These are phyloP conservation scores for Clavispora asparagi DNA, from an alignment of 805 yeast genomes.

Conservation along the genomic window DNA sequence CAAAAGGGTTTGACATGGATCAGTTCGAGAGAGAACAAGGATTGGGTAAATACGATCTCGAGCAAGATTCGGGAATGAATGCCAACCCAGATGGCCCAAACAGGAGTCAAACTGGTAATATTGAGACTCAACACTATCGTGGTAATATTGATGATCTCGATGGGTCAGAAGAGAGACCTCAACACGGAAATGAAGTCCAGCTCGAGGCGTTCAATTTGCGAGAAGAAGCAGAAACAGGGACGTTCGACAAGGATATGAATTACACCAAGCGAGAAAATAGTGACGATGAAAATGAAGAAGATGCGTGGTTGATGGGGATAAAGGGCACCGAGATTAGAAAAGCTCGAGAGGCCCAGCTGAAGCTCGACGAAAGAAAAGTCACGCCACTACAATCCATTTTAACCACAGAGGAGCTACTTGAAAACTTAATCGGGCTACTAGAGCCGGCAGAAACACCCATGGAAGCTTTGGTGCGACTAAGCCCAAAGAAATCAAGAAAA, in stretches of 20 bases:
- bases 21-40: slow-evolving; percentile 24
- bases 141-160: not conserved
- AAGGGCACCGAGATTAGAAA: slow-evolving; percentile 21
- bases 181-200: slow-evolving; percentile 17
- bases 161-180: slow-evolving; percentile 7
- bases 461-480: slow-evolving; percentile 46
- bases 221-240: slow-evolving; percentile 54
- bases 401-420: slow-evolving; percentile 14
- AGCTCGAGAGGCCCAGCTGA: slow-evolving; percentile 26
- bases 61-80: slow-evolving; percentile 7
- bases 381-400: not conserved
- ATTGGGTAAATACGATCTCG: slow-evolving; percentile 13
- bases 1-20: slow-evolving; percentile 9
- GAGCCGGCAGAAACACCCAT: slow-evolving; percentile 58
- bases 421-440: slow-evolving; percentile 35
- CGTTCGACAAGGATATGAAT: slow-evolving; percentile 58
- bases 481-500: slow-evolving; percentile 5
- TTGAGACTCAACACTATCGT: too few species aligned
- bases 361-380: slow-evolving; percentile 8
- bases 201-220: slow-evolving; percentile 60
- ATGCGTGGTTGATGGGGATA: slow-evolving; percentile 14
- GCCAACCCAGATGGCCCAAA: slow-evolving; percentile 6
- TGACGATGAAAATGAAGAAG: slow-evolving; percentile 24
- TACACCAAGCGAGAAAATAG: slow-evolving; percentile 39
- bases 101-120: too few species aligned